Percentiles rank a stretch among this genome's conserved stretches.
Conservation (phyloP, 257 asterid species). For the Solanum infundibuliforme region DNA sequence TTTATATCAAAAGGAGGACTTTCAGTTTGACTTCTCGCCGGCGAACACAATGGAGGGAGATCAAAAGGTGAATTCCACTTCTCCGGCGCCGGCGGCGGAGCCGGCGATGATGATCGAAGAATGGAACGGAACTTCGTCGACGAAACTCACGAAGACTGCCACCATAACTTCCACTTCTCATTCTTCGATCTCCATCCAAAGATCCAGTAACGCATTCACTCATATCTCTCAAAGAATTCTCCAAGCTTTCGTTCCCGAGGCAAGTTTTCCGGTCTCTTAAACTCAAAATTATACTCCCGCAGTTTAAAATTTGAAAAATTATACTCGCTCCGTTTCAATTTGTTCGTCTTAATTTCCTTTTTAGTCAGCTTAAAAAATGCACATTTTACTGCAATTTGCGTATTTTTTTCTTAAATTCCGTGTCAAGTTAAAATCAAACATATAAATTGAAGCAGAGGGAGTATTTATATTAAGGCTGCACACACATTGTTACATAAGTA, state of each 20-base stretch:
- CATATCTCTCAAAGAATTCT: conserved; percentile 61
- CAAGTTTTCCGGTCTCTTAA: neutral
- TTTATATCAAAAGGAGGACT: neutral
- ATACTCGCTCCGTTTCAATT: neutral
- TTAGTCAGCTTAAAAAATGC: neutral
- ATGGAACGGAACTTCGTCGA: conserved; percentile 84
- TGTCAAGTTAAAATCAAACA: neutral
- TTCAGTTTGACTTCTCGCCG: conserved; percentile 4
- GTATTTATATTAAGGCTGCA: neutral
- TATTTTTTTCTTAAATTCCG: neutral
- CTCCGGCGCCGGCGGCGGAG: neutral
- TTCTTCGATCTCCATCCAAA: conserved; percentile 28
- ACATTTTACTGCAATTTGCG: accelerated
- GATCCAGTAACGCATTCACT: conserved; percentile 50
- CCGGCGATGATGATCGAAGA: conserved; percentile 46
- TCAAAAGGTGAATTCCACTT: neutral
- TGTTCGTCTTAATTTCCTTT: neutral
- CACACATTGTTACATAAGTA: neutral
- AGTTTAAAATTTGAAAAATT: neutral
- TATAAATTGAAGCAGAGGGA: neutral
- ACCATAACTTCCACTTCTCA: conserved; percentile 30
- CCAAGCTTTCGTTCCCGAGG: conserved; percentile 98
- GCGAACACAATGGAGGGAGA: conserved; percentile 5
- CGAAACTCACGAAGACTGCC: conserved; percentile 69
- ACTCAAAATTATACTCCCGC: neutral